Evolutionary conservation across 2,329 filamentous ascomycete genomes (phyloP).

Genomic region (Pseudogymnoascus pannorum): DNA sequence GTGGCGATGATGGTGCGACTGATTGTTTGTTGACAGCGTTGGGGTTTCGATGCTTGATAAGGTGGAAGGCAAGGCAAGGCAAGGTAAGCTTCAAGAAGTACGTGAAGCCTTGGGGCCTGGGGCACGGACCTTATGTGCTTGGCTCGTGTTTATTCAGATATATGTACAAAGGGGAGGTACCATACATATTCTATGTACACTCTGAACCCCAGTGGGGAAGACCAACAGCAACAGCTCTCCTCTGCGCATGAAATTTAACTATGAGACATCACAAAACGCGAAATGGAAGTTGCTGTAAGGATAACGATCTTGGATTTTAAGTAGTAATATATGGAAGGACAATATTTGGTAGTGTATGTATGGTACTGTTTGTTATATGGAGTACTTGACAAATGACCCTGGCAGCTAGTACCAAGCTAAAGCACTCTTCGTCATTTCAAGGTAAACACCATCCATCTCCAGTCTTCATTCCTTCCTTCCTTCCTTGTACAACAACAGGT

Average conservation of each 20-base stretch:
- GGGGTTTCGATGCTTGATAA: conserved; percentile 5
- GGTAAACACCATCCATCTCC: conserved; percentile 5
- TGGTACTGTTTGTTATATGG: neutral
- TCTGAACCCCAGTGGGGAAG: neutral
- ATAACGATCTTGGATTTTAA: neutral
- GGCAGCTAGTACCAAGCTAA: conserved; percentile 4
- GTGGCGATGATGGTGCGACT: conserved; percentile 1
- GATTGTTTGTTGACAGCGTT: conserved; percentile 4
- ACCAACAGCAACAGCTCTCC: neutral
- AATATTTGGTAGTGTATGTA: neutral
- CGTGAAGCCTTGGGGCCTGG: conserved; percentile 8
- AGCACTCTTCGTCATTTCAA: conserved; percentile 3
- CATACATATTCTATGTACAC: neutral
- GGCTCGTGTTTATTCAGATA: neutral
- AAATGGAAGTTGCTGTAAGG: neutral
- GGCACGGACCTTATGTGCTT: conserved; percentile 2
- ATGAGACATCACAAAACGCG: neutral
- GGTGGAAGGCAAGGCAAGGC: conserved; percentile 4
- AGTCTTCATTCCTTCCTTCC: neutral
- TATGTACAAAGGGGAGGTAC: neutral
- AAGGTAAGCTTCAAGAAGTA: conserved; percentile 6
- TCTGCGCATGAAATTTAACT: neutral
- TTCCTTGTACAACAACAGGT: conserved; percentile 4
- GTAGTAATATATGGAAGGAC: neutral
- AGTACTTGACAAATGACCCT: neutral